Evolutionary conservation across 163 green algal genomes (phyloP), one percentile per base, ranked within the genome.

Genomic region (Chlamydomonas reinhardtii): DNA sequence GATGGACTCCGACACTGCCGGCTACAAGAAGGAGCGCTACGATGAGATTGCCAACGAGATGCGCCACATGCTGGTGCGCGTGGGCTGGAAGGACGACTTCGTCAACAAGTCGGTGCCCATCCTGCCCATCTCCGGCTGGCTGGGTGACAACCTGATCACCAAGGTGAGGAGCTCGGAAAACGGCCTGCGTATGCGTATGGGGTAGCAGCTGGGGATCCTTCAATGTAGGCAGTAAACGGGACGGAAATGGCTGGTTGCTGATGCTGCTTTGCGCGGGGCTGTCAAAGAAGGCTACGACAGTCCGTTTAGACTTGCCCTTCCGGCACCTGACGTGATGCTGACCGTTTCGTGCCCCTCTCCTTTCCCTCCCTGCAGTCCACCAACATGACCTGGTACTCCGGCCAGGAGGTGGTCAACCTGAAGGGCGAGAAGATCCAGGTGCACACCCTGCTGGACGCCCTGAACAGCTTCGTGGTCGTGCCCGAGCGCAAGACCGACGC

Each of bases 111-210:
- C 88, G 68, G 96, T 99, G 71, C 96, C 97, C 86, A 96, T 99
- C 89, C 89, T 99, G 77, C 98, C 98, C 93, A 99, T 99, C 96
- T 99, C 98, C 39, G 98, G 98, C 78, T 99, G 98, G 95, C 97
- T 98, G 93, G 98, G 98, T 84, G 98, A 99, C 96, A 99, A 99
- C 96, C 96, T 99, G 93, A 98, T 99, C 92, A 95, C 96, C 87
- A 97, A 97, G 79, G 79, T 85, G 52, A 0, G 69, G 25, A 19
- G 19, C 4, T 34, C 12, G 64, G 31, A 2, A 6, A 11, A 65
- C 3, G 56, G 56, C 17, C 8, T 65, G 16, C 6, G 56, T 15
- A 65, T 65, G n/a, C n/a, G n/a, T n/a, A n/a, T n/a, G n/a, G n/a
- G n/a, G n/a, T n/a, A n/a, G n/a, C n/a, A n/a, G n/a, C n/a, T n/a